Percentiles rank a stretch among this genome's conserved stretches.
Evolutionary conservation across 768 basidiomycete genomes (phyloP).

Genomic region (Exsudoporus frostii): DNA sequence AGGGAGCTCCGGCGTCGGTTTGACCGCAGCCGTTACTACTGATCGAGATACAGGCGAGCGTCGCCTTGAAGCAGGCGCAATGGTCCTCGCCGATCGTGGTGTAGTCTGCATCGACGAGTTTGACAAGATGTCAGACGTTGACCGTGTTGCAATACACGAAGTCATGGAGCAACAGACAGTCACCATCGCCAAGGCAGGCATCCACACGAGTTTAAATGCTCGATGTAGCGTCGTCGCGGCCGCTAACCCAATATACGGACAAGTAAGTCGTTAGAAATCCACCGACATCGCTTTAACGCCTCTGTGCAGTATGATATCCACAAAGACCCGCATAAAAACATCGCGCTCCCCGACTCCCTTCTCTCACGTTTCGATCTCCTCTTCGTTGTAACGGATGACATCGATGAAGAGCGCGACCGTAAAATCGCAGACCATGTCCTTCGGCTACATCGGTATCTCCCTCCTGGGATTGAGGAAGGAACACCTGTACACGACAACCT

Average conservation of each 20-base stretch:
- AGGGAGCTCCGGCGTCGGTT: constrained; percentile 97
- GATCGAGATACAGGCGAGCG: constrained; percentile 98
- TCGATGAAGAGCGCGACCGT: constrained; percentile 91
- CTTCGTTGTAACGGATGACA: constrained; percentile 97
- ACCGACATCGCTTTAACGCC: constrained; percentile 7
- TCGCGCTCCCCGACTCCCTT: constrained; percentile 95
- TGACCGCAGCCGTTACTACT: constrained; percentile 97
- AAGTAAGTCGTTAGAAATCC: constrained; percentile 48
- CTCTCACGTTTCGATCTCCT: constrained; percentile 98
- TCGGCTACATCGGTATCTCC: constrained; percentile 93
- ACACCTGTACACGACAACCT: constrained; percentile 87
- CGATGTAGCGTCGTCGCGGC: constrained; percentile 97
- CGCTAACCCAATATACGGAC: constrained; percentile 97
- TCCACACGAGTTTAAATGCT: constrained; percentile 97
- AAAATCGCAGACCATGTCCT: constrained; percentile 97
- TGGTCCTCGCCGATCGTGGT: constrained; percentile 98
- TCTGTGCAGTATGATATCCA: constrained; percentile 90
- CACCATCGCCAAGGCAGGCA: constrained; percentile 98
- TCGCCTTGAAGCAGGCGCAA: constrained; percentile 95
- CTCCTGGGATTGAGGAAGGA: constrained; percentile 95
- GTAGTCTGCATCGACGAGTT: constrained; percentile 99
- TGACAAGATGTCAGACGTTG: constrained; percentile 99
- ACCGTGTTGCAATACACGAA: constrained; percentile 98
- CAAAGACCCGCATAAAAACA: constrained; percentile 98
- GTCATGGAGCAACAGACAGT: constrained; percentile 99